phyloP scores from a whole-genome alignment of 2,329 filamentous ascomycete species.

The Chalara sp. region DNA sequence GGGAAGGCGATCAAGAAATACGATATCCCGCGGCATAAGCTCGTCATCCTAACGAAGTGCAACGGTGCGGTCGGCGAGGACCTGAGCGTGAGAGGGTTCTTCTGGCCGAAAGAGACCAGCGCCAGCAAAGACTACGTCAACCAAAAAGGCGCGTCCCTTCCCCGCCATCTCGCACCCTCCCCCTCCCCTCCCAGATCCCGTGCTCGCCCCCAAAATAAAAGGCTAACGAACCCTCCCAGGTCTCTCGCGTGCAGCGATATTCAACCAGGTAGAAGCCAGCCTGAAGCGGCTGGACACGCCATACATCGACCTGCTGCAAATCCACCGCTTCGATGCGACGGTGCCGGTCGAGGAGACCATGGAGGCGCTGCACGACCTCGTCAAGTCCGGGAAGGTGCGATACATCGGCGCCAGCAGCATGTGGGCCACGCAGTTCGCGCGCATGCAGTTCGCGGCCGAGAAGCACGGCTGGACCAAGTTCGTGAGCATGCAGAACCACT shows the following conservation, averaged over 20 bases:
- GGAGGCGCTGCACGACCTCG: slow-evolving; percentile 50
- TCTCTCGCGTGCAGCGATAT: slow-evolving; percentile 55
- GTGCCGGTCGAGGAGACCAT: slow-evolving; percentile 50
- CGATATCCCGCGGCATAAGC: slow-evolving; percentile 46
- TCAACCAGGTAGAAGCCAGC: slow-evolving; percentile 56
- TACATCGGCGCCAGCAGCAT: slow-evolving; percentile 43
- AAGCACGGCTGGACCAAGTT: slow-evolving; percentile 47
- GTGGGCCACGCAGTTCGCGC: slow-evolving; percentile 39
- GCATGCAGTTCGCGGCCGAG: slow-evolving; percentile 42
- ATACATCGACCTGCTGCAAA: slow-evolving; percentile 53
- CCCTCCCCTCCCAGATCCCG: too few species aligned
- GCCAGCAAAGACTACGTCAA: slow-evolving; percentile 2
- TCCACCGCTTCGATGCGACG: slow-evolving; percentile 46
- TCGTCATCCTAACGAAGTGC: slow-evolving; percentile 53
- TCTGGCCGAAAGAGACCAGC: slow-evolving; percentile 33
- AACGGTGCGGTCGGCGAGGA: slow-evolving; percentile 42
- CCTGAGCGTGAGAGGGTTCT: slow-evolving; percentile 15
- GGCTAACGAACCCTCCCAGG: slow-evolving; percentile 29
- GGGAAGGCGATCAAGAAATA: slow-evolving; percentile 55
- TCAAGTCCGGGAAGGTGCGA: slow-evolving; percentile 47
- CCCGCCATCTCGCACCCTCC: neutral
- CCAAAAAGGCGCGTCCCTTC: neutral
- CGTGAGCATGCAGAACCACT: slow-evolving; percentile 47
- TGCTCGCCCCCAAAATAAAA: too few species aligned
- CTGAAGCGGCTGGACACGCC: slow-evolving; percentile 43